Conservation (phyloP, 805 yeast genomes). For the Metschnikowia hibisci region DNA sequence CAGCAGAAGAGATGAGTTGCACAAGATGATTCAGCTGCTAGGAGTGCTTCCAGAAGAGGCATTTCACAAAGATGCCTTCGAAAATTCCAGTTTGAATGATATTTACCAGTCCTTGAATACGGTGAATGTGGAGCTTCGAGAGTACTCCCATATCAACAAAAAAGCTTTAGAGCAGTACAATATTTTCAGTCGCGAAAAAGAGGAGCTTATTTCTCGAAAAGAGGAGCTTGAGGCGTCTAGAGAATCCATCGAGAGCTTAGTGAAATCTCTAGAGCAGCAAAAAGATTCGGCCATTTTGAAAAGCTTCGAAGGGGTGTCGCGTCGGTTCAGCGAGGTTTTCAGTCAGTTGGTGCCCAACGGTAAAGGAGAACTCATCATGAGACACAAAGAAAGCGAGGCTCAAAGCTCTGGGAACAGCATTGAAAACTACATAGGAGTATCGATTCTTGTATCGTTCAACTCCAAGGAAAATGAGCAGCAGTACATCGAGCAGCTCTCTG, state of each 20-base stretch:
- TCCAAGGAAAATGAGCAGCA: constrained; percentile 82
- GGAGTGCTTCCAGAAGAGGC: constrained; percentile 92
- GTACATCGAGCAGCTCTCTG: constrained; percentile 85
- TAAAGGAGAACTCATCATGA: constrained; percentile 68
- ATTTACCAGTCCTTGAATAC: constrained; percentile 51
- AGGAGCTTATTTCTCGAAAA: constrained; percentile 60
- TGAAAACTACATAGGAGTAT: constrained; percentile 72
- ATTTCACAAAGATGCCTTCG: constrained; percentile 42
- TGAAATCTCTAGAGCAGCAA: constrained; percentile 64
- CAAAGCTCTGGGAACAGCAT: constrained; percentile 24
- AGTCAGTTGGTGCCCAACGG: constrained; percentile 82
- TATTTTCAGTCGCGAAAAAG: constrained; percentile 69
- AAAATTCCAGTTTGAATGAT: constrained; percentile 45
- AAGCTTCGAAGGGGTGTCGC: constrained; percentile 73
- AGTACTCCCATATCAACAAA: constrained; percentile 76
- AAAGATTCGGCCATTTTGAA: constrained; percentile 78
- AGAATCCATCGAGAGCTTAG: constrained; percentile 67
- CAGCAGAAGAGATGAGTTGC: constrained; percentile 66
- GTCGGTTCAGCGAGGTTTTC: constrained; percentile 70
- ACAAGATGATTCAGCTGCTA: constrained; percentile 68
- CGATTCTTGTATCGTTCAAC: constrained; percentile 86
- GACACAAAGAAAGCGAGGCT: constrained; percentile 29
- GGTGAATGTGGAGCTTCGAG: constrained; percentile 54
- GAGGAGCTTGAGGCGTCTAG: constrained; percentile 67
- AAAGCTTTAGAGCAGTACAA: constrained; percentile 83